These are phyloP conservation scores for Talaromyces sp. DNA, from an alignment of 2,329 filamentous ascomycete species.

Conservation along the genomic window DNA sequence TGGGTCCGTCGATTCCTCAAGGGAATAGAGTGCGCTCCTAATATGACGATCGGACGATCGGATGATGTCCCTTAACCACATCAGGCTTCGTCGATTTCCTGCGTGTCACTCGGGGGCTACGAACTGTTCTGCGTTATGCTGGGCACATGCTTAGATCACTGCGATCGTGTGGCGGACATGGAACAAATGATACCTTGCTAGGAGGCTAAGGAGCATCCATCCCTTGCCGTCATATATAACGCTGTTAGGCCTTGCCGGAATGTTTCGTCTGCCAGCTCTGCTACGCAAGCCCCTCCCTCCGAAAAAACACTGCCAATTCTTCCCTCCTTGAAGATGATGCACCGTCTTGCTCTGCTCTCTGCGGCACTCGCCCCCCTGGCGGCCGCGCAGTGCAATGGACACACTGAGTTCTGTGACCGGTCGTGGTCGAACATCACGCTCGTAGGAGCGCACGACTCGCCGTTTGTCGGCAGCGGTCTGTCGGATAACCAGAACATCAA, in stretches of 20 bases:
- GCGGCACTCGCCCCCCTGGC: conserved; percentile 5
- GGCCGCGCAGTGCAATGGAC: conserved; percentile 51
- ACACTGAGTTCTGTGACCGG: conserved; percentile 50
- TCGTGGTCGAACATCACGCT: conserved; percentile 58
- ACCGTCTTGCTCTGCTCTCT: conserved; percentile 1
- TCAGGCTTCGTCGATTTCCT: background rate
- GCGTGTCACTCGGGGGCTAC: background rate
- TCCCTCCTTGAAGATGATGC: background rate
- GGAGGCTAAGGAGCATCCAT: background rate
- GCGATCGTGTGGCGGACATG: background rate
- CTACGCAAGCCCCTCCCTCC: background rate
- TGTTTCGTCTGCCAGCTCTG: background rate
- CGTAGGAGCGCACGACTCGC: conserved; percentile 60
- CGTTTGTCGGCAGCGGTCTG: conserved; percentile 55
- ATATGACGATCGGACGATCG: background rate
- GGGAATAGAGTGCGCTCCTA: background rate
- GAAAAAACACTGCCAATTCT: background rate
- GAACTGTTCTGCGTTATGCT: background rate
- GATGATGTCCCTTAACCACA: background rate
- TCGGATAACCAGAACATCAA: conserved; percentile 58
- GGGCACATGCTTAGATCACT: background rate
- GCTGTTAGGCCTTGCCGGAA: background rate
- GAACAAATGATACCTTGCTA: background rate
- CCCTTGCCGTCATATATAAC: background rate
- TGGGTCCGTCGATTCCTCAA: background rate